These are phyloP conservation scores for Cystobasidium pallidum DNA, from an alignment of 1,284 basidiomycete genomes.

Conservation along the genomic window DNA sequence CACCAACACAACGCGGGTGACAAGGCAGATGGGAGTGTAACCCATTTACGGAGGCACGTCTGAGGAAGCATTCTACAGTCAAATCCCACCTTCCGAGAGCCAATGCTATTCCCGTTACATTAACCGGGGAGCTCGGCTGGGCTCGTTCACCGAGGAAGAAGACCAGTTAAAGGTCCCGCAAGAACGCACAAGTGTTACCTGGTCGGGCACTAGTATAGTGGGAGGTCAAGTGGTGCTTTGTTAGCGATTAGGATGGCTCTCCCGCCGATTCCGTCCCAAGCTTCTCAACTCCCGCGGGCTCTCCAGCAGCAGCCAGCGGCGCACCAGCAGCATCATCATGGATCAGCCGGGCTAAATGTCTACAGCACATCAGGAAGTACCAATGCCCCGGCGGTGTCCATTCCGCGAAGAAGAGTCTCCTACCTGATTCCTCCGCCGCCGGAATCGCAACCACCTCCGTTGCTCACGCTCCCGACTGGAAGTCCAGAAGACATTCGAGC, in stretches of 20 bases:
- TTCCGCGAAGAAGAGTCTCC: slow-evolving; percentile 65
- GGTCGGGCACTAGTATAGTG: background rate
- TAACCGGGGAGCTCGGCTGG: slow-evolving; percentile 8
- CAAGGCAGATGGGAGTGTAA: background rate
- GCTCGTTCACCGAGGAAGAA: background rate
- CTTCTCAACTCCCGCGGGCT: slow-evolving; percentile 14
- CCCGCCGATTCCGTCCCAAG: slow-evolving; percentile 2
- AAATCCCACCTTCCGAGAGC: background rate
- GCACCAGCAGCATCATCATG: background rate
- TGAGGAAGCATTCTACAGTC: background rate
- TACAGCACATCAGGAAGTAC: slow-evolving; percentile 22
- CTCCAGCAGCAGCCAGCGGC: slow-evolving; percentile 1
- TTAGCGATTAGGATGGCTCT: background rate
- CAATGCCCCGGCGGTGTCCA: slow-evolving; percentile 48
- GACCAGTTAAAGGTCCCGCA: background rate
- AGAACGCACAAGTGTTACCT: background rate
- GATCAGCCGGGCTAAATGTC: background rate
- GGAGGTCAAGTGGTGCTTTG: background rate
- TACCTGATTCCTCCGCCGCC: slow-evolving; percentile 79
- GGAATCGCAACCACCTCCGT: slow-evolving; percentile 63
- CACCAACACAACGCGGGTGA: background rate
- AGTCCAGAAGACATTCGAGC: slow-evolving; percentile 56
- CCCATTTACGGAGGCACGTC: background rate
- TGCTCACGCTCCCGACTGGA: slow-evolving; percentile 69
- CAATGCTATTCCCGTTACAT: slow-evolving; percentile 3